Evolutionary conservation across 306 rosid species (phyloP), one percentile per base, ranked within the genome.

Genomic region (Bauhinia variegata): DNA sequence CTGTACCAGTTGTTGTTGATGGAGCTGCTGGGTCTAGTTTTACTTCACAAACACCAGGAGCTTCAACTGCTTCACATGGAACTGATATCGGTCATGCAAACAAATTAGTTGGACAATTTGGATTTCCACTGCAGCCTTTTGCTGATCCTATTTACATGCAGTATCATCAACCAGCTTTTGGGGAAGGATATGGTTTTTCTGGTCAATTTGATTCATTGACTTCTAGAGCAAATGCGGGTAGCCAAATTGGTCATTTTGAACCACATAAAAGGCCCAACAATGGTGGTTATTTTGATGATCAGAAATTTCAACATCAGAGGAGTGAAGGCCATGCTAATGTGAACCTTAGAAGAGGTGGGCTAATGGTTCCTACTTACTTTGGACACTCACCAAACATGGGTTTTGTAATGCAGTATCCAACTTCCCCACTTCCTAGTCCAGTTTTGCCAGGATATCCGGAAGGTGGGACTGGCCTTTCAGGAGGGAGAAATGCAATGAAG

Each of bases 131-230:
- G 57, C 86, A 82, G 60, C 71, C 86, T 62, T 75, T 67, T 78
- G 74, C 68, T 38, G 86, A 82, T 68, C 86, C 83, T 32, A 2
- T 78, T n/a, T 78, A 75, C 75, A 75, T 75, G 81, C 86, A 82
- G 47, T 82, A 78, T 65, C 79, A 71, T 62, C 86, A 75, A 39
- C 86, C 75, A 49, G 74, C 76, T 63, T 78, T 66, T 62, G 60
- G 67, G n/a, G 86, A 82, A 37, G 81, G 78, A 18, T 78, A 67
- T 78, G 78, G 82, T 56, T 37, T 72, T 50, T 63, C 85, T 62
- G 73, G 76, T 51, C 78, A 67, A 19, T 46, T 57, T 50, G 81
- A 80, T 37, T 76, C 63, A 44, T 3, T 76, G 73, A 71, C 81
- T 30, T 64, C 79, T 57, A 75, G 86, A 68, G 74, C 74, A 17